Conservation (phyloP, 2,329 filamentous ascomycete species). For the Ophiocordyceps sinensis region DNA sequence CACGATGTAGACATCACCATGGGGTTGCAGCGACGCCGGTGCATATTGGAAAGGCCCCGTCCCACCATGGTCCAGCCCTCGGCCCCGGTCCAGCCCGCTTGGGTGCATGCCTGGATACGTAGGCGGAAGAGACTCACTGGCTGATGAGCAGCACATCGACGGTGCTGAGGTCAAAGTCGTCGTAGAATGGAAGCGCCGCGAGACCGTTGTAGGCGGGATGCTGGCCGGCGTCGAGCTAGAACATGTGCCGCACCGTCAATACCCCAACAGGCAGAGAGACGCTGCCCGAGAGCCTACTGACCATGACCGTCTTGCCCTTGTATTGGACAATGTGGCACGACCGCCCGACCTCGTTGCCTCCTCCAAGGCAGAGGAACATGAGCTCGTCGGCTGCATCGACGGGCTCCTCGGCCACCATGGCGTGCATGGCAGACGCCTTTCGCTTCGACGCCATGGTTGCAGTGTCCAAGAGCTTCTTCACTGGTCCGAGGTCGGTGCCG, state of each 20-base stretch:
- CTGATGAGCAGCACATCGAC: slow-evolving; percentile 95
- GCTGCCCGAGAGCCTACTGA: slow-evolving; percentile 20
- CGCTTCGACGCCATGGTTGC: slow-evolving; percentile 77
- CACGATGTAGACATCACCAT: too few relatives aligned
- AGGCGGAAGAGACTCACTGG: slow-evolving; percentile 59
- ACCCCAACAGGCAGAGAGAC: neutral
- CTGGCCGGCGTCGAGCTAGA: slow-evolving; percentile 85
- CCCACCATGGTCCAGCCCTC: too few relatives aligned
- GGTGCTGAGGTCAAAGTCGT: slow-evolving; percentile 94
- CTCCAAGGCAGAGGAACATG: slow-evolving; percentile 83
- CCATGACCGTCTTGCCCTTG: slow-evolving; percentile 99
- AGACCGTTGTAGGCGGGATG: slow-evolving; percentile 94
- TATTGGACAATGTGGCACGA: slow-evolving; percentile 98
- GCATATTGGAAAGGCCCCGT: too few relatives aligned
- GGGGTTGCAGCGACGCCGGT: too few relatives aligned
- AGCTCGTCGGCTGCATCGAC: slow-evolving; percentile 90
- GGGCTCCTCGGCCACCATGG: slow-evolving; percentile 58
- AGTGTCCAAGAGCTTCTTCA: too few relatives aligned
- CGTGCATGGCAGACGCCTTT: slow-evolving; percentile 65
- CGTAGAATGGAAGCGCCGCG: slow-evolving; percentile 88
- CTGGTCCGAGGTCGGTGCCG: too few relatives aligned
- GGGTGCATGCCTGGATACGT: neutral
- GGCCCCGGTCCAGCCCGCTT: too few relatives aligned
- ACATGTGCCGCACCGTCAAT: slow-evolving; percentile 1
- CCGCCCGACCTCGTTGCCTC: slow-evolving; percentile 91